Percentiles rank a stretch among this genome's conserved stretches.
Evolutionary conservation across 2,329 filamentous ascomycete species (phyloP).

Genomic region (Sclerotinia sclerotiorum): DNA sequence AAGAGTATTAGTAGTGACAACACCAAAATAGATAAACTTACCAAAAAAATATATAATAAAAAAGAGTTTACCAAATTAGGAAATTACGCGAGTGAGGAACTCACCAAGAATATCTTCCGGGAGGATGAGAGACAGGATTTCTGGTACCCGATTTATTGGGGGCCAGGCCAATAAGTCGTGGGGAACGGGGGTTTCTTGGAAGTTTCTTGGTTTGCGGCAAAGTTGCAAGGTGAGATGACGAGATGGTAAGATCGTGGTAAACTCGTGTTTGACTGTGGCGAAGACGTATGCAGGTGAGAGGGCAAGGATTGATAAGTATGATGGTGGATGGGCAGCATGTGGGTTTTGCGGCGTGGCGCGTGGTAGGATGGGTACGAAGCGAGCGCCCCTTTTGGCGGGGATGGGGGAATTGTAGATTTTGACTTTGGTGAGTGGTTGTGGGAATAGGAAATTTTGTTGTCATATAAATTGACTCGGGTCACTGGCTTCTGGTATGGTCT

Average conservation of each 20-base stretch:
- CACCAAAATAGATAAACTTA: too few species aligned
- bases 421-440: not conserved
- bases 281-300: not conserved
- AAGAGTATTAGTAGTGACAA: not conserved
- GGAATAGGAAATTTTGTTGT: not conserved
- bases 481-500: not conserved
- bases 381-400: not conserved
- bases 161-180: not conserved
- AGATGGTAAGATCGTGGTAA: not conserved
- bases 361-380: not conserved
- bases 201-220: too few species aligned
- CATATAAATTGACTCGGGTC: not conserved
- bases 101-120: not conserved
- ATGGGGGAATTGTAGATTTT: not conserved
- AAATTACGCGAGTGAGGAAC: not conserved
- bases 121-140: not conserved
- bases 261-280: slow-evolving; percentile 11
- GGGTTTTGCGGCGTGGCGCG: not conserved
- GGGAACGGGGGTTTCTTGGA: not conserved
- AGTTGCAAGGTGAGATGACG: not conserved
- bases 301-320: not conserved
- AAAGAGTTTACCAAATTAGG: too few species aligned
- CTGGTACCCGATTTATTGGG: not conserved
- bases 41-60: too few species aligned
- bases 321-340: not conserved